Evolutionary conservation across 139 green algal genomes (phyloP), one percentile per base, ranked within the genome.

Genomic region (Desmodesmus armatus): DNA sequence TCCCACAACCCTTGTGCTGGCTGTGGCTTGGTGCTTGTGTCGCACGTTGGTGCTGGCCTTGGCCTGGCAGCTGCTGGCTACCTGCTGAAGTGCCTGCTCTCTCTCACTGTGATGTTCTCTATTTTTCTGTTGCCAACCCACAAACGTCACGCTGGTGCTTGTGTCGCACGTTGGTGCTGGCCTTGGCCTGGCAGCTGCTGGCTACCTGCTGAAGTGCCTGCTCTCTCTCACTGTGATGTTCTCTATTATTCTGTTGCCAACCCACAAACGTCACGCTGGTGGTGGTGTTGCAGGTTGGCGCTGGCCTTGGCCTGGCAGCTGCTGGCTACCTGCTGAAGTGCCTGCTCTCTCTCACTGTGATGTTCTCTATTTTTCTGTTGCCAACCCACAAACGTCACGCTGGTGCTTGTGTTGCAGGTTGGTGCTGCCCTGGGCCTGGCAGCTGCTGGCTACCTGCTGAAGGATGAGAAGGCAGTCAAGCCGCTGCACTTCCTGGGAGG

Each of bases 401-500:
- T 65, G 21, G 21, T 65, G 53, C 23, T 19, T n/a, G 21, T 29
- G 23, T 9, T 65, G 55, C 74, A 88, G 83, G 65, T 82, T 15
- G 83, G 83, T 25, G 74, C 70, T 29, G 83, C 74, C 17, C 39
- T 70, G 6, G 83, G 83, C 40, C 25, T 75, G 17, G 83, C 69
- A 27, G 65, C 70, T 9, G 55, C 66, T 47, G 76, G 76, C 7
- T 82, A 49, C n/a, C 65, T 88, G 60, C 39, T 85, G 33, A 37
- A 73, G 25, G 53, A 37, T 6, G n/a, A n/a, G n/a, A n/a, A n/a
- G n/a, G 40, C 77, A 67, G 53, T 63, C 21, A 78, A 82, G 62
- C 55, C 76, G 3, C 33, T 78, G 65, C 29, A 71, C 77, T 75
- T 70, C 33, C 31, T 92, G 47, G 90, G 90, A 19, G 90, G 85